A percentile compares a stretch with the other conserved stretches of the same genome.
Conservation (phyloP, 2,329 filamentous ascomycete genomes). For the Helicocarpus griseus region DNA sequence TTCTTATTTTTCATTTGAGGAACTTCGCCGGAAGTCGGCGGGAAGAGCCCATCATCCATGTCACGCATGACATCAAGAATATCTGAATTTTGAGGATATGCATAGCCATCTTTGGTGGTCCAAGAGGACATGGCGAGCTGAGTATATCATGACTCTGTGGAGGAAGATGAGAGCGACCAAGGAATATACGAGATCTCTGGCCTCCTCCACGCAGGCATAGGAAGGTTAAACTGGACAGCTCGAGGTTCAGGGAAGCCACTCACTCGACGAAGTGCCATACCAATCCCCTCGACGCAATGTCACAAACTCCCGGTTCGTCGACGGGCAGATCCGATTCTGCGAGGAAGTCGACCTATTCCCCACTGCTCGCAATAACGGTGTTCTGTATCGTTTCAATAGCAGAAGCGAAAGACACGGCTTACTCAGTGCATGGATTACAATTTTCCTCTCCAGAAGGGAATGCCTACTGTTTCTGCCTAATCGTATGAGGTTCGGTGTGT, state of each 20-base stretch:
- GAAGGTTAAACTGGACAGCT: neutral
- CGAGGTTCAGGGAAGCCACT: neutral
- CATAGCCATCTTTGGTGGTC: neutral
- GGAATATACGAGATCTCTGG: neutral
- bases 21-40: neutral
- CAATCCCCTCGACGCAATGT: no score
- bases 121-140: neutral
- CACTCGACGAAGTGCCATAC: no score
- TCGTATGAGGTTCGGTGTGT: no score
- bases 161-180: neutral
- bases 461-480: no score
- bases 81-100: constrained; percentile 3
- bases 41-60: neutral
- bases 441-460: no score
- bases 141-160: neutral
- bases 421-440: no score
- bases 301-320: no score
- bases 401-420: no score
- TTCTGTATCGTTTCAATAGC: no score
- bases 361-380: no score
- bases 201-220: neutral
- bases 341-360: no score
- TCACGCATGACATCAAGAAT: constrained; percentile 1
- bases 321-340: no score
- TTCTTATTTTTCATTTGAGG: neutral